phyloP scores from a whole-genome alignment of 2,329 filamentous ascomycete genomes.

The Colletotrichum simmondsii region DNA sequence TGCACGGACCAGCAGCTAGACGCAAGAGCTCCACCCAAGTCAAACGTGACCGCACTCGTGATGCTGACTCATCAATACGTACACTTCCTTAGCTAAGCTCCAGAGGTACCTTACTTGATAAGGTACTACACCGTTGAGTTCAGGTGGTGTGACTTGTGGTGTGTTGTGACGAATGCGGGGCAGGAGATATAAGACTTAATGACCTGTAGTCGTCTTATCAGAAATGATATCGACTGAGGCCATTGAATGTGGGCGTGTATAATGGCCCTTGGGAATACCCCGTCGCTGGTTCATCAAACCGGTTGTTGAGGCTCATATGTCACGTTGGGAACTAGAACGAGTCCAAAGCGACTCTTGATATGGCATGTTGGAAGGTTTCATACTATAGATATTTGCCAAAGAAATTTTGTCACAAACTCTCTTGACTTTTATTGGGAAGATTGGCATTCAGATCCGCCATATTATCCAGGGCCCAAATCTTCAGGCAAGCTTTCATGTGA shows the following conservation, averaged over 20 bases:
- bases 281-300: not conserved
- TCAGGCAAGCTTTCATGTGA: no score
- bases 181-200: not conserved
- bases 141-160: not conserved
- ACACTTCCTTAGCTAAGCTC: not conserved
- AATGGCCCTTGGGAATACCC: not conserved
- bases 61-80: not conserved
- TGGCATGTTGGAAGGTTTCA: not conserved
- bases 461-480: no score
- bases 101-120: not conserved
- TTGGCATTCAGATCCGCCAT: not conserved
- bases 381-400: not conserved
- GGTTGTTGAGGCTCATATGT: not conserved
- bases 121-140: not conserved
- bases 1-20: slow-evolving; percentile 14
- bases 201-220: not conserved
- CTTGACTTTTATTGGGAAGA: not conserved
- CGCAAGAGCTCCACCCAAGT: not conserved
- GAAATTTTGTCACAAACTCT: no score
- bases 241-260: not conserved
- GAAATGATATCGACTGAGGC: not conserved
- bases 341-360: not conserved
- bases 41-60: slow-evolving; percentile 20
- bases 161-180: not conserved
- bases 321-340: not conserved